Conservation (phyloP, 2,329 filamentous ascomycete genomes). For the Lecanicillium sp. region DNA sequence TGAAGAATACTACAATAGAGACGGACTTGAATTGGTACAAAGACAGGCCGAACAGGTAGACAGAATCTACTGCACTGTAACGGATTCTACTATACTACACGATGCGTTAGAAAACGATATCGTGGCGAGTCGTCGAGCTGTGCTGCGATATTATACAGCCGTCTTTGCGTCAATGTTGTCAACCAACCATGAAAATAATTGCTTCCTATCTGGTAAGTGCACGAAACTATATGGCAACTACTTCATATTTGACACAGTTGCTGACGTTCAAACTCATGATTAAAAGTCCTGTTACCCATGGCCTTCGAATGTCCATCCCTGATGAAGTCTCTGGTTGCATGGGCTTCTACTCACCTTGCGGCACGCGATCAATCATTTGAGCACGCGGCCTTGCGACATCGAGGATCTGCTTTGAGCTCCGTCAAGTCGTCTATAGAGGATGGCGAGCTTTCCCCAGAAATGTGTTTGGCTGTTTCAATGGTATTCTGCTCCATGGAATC, state of each 20-base stretch:
- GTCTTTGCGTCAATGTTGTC: slow-evolving; percentile 10
- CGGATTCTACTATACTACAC: too few relatives aligned
- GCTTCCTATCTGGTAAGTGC: slow-evolving; percentile 12
- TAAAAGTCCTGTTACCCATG: slow-evolving; percentile 13
- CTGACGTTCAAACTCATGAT: too few relatives aligned
- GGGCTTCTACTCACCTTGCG: slow-evolving; percentile 14
- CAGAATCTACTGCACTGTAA: too few relatives aligned
- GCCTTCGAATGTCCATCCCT: slow-evolving; percentile 14
- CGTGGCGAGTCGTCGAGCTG: slow-evolving; percentile 9
- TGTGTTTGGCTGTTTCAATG: slow-evolving; percentile 14
- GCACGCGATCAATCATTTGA: slow-evolving; percentile 11
- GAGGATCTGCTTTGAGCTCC: slow-evolving; percentile 10
- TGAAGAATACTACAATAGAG: too few relatives aligned
- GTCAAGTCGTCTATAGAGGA: slow-evolving; percentile 10
- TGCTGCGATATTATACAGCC: slow-evolving; percentile 13
- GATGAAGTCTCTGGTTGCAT: slow-evolving; percentile 13
- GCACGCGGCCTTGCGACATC: slow-evolving; percentile 11
- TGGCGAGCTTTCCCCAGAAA: slow-evolving; percentile 10
- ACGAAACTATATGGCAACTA: too few relatives aligned
- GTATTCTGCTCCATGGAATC: slow-evolving; percentile 16
- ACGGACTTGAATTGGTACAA: background rate
- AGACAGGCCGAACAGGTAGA: too few relatives aligned
- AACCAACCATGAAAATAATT: slow-evolving; percentile 13
- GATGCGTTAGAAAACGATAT: slow-evolving; percentile 2
- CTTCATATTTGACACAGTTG: too few relatives aligned